A percentile compares a stretch with the other conserved stretches of the same genome.
phyloP scores from a whole-genome alignment of 768 basidiomycete genomes.

The Agrocybe chaxingu region DNA sequence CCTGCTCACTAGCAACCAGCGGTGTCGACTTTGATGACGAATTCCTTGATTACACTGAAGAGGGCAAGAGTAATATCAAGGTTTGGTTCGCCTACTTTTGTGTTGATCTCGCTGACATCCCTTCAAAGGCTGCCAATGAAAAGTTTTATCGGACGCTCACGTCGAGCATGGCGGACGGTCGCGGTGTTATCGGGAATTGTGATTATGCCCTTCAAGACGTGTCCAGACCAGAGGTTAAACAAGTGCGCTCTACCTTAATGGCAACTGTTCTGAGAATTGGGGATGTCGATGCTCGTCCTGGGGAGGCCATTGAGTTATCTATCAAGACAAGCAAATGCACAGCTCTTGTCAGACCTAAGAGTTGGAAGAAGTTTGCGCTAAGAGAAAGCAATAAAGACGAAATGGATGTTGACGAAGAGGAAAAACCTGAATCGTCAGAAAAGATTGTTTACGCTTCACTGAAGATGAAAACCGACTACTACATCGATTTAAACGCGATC shows the following conservation, averaged over 20 bases:
- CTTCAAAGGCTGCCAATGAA: slow-evolving; percentile 67
- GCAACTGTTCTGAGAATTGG: slow-evolving; percentile 76
- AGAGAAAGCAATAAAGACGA: slow-evolving; percentile 32
- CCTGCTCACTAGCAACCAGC: slow-evolving; percentile 34
- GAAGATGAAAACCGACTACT: slow-evolving; percentile 54
- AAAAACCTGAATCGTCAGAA: slow-evolving; percentile 26
- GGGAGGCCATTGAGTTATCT: slow-evolving; percentile 72
- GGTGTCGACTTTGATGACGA: slow-evolving; percentile 88
- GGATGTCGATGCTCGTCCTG: slow-evolving; percentile 58
- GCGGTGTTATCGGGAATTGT: slow-evolving; percentile 60
- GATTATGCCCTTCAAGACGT: slow-evolving; percentile 63
- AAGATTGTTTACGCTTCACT: slow-evolving; percentile 38
- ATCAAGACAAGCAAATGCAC: slow-evolving; percentile 84
- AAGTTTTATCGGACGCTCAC: slow-evolving; percentile 47
- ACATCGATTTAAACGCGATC: slow-evolving; percentile 42
- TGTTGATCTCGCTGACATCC: neutral
- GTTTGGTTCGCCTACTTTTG: slow-evolving; percentile 31
- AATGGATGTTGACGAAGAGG: slow-evolving; percentile 33
- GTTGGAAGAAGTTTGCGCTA: slow-evolving; percentile 74
- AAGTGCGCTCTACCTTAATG: slow-evolving; percentile 62
- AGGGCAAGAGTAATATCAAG: slow-evolving; percentile 71
- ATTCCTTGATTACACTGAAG: slow-evolving; percentile 56
- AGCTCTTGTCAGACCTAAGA: slow-evolving; percentile 60
- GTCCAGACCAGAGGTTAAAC: slow-evolving; percentile 59
- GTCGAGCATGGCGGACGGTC: slow-evolving; percentile 24